Evolutionary conservation across 805 yeast species (phyloP).

Genomic region (Kazachstania taianensis): DNA sequence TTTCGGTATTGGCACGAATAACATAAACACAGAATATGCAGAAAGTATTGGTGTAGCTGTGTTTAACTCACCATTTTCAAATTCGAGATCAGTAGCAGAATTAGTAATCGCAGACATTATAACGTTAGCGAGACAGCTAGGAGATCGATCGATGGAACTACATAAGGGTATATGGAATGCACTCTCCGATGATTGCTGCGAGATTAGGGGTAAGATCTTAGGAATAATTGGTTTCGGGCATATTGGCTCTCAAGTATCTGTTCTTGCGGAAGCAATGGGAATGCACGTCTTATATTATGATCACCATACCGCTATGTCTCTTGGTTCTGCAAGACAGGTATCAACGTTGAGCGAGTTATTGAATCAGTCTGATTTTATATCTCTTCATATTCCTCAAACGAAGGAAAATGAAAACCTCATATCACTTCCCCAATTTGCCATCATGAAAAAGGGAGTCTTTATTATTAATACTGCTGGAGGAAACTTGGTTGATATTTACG

Average conservation of each 20-base stretch:
- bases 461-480: slow-evolving; percentile 95
- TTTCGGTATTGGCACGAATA: slow-evolving; percentile 98
- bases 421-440: slow-evolving; percentile 79
- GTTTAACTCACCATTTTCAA: slow-evolving; percentile 95
- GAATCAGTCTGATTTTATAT: slow-evolving; percentile 71
- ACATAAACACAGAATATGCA: slow-evolving; percentile 85
- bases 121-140: slow-evolving; percentile 85
- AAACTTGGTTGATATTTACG: slow-evolving; percentile 91
- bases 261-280: slow-evolving; percentile 94
- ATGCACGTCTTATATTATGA: slow-evolving; percentile 93
- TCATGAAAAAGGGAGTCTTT: slow-evolving; percentile 92
- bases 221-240: slow-evolving; percentile 98
- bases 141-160: slow-evolving; percentile 89
- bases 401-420: slow-evolving; percentile 87
- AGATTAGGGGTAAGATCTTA: slow-evolving; percentile 92
- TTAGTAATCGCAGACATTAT: slow-evolving; percentile 90
- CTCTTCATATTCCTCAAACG: slow-evolving; percentile 90
- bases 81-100: slow-evolving; percentile 97
- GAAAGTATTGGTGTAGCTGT: slow-evolving; percentile 90
- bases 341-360: slow-evolving; percentile 72
- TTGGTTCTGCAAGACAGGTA: slow-evolving; percentile 94
- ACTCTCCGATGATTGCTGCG: slow-evolving; percentile 92
- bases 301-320: slow-evolving; percentile 80
- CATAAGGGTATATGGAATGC: slow-evolving; percentile 97
- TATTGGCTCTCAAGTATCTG: slow-evolving; percentile 93